Evolutionary conservation across 2,329 filamentous ascomycete species (phyloP), one percentile per base, ranked within the genome.

Genomic region (Botryotinia globosa): DNA sequence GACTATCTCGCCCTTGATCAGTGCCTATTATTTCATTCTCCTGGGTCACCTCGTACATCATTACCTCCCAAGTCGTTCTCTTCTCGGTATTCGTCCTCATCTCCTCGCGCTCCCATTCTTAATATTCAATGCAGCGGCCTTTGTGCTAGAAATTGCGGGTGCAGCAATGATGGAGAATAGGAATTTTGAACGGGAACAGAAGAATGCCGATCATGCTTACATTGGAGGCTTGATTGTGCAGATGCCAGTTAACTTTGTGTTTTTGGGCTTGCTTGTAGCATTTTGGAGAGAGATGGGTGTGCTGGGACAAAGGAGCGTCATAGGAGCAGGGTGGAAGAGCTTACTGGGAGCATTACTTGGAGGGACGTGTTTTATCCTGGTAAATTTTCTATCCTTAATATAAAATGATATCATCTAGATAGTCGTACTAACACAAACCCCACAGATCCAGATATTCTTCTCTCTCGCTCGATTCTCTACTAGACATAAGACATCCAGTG

Each of bases 171-270:
- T 39, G 58, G 22, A 48, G 14, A 42, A 34, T 25, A 10, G 37
- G 4, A 20, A 56, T 45, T 18, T 69, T 7, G 25, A 39, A 9
- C 9, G 54, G 25, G 20, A 32, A 25, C 66, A 42, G 7, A n/a
- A 82, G 77, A 77, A 82, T 42, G 78, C 77, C 0, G 81, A 85
- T 0, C 79, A 83, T 69, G 80, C 85, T 72, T 87, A 88, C 78
- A 88, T 87, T 84, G 85, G 83, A 20, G 86, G 86, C 0, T 85
- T 88, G 20, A 85, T 83, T 0, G 77, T 87, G 0, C 86, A 88
- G 73, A 80, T 87, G 74, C 77, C 84, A 37, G 86, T 86, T 71
- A 85, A 87, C 71, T 72, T 87, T 3, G 69, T 83, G 22, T 87
- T 88, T 22, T 20, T 51, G 6, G 44, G 29, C 29, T 18, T 64